These are phyloP conservation scores for Blepharisma stoltei DNA, from an alignment of 73 alveolate species.

Conservation along the genomic window DNA sequence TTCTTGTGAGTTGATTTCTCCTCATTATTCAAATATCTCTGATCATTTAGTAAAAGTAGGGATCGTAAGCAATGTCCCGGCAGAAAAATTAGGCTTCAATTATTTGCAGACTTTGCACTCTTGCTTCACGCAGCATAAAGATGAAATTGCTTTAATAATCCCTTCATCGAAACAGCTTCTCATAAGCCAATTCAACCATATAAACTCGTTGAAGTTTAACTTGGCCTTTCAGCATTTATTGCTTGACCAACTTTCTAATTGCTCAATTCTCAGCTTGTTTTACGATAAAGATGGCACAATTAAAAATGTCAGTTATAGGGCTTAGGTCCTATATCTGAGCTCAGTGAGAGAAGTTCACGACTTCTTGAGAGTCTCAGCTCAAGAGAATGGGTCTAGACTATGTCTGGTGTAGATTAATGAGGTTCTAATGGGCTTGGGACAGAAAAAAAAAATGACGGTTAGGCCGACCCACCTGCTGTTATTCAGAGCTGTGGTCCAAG, in stretches of 20 bases:
- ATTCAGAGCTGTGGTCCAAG: too few species aligned
- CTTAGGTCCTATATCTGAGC: too few species aligned
- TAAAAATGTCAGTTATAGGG: too few species aligned
- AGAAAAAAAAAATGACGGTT: too few species aligned
- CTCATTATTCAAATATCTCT: background rate
- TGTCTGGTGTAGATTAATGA: too few species aligned
- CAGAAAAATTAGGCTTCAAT: background rate
- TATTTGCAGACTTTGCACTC: background rate
- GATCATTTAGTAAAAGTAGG: constrained; percentile 22
- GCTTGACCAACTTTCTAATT: background rate
- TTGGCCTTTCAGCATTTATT: background rate
- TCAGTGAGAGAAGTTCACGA: too few species aligned
- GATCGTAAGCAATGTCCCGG: background rate
- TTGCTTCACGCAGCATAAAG: constrained; percentile 17
- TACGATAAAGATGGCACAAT: background rate
- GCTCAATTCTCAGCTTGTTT: constrained; percentile 2
- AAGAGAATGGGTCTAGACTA: too few species aligned
- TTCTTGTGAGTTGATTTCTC: background rate
- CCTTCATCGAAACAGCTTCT: background rate
- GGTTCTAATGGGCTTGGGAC: too few species aligned
- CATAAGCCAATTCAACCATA: background rate
- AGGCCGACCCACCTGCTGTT: too few species aligned
- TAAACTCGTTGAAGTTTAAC: background rate
- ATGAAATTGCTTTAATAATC: background rate
- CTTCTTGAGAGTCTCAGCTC: too few species aligned